Conservation (phyloP, 768 basidiomycete genomes). For the Kockovaella imperatae region DNA sequence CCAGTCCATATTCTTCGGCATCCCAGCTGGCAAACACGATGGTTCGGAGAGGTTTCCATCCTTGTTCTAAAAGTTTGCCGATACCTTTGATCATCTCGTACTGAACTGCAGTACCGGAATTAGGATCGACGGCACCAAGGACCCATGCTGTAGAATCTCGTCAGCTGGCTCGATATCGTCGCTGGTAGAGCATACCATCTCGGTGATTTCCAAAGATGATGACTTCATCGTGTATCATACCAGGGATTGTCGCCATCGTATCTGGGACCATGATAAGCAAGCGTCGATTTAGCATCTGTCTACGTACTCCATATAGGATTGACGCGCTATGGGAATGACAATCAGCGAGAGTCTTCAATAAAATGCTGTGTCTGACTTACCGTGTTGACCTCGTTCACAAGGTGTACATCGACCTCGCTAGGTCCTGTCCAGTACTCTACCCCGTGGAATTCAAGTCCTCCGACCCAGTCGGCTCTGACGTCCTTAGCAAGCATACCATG, state of each 20-base stretch:
- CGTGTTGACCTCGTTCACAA: conserved; percentile 65
- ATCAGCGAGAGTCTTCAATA: background rate
- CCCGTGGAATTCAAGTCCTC: conserved; percentile 41
- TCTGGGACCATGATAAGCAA: conserved; percentile 19
- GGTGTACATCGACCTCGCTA: conserved; percentile 49
- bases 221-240: conserved; percentile 57
- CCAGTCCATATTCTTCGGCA: conserved; percentile 53
- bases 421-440: conserved; percentile 48
- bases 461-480: conserved; percentile 39
- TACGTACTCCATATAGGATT: conserved; percentile 88
- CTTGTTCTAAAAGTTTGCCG: conserved; percentile 58
- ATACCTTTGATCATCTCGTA: conserved; percentile 71
- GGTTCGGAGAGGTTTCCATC: conserved; percentile 77
- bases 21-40: conserved; percentile 70
- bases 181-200: conserved; percentile 54
- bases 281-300: conserved; percentile 47
- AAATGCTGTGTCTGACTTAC: background rate
- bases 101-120: conserved; percentile 67
- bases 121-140: conserved; percentile 52
- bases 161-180: background rate
- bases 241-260: conserved; percentile 37
- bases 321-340: conserved; percentile 48
- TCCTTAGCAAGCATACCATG: conserved; percentile 43
- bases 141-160: conserved; percentile 56
- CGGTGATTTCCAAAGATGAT: conserved; percentile 82